These are phyloP conservation scores for Dendrostoma leiphaemia DNA, from an alignment of 2,329 filamentous ascomycete genomes.

Conservation along the genomic window DNA sequence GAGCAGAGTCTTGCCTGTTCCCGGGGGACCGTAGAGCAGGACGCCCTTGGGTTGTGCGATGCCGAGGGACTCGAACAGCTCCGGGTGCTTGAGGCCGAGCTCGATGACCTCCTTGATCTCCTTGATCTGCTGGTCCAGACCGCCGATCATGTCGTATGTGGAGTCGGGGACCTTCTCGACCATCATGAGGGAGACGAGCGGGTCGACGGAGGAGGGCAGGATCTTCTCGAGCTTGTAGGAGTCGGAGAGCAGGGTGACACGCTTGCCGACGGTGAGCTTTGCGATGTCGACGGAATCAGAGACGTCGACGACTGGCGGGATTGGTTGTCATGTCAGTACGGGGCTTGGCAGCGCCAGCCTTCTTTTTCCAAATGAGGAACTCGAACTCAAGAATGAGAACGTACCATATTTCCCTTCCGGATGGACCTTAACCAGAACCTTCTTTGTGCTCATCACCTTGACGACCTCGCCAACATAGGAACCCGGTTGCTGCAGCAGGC, in stretches of 20 bases:
- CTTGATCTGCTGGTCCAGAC: slow-evolving; percentile 98
- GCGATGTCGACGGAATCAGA: slow-evolving; percentile 89
- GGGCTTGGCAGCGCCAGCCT: too few relatives aligned
- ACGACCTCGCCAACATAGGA: slow-evolving; percentile 99
- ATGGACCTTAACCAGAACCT: slow-evolving; percentile 98
- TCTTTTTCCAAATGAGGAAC: too few relatives aligned
- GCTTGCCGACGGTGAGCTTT: slow-evolving; percentile 96
- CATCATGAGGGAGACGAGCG: slow-evolving; percentile 99
- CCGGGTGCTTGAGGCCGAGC: slow-evolving; percentile 94
- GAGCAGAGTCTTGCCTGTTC: slow-evolving; percentile 94
- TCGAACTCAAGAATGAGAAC: slow-evolving; percentile 32
- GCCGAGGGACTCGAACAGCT: slow-evolving; percentile 97
- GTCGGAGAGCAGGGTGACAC: slow-evolving; percentile 93
- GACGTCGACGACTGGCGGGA: slow-evolving; percentile 81
- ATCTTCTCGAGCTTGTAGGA: slow-evolving; percentile 99
- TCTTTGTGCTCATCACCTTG: slow-evolving; percentile 99
- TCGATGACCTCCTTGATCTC: slow-evolving; percentile 99
- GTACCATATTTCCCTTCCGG: slow-evolving; percentile 99
- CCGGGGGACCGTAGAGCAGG: slow-evolving; percentile 90
- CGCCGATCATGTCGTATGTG: slow-evolving; percentile 99
- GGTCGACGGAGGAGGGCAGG: slow-evolving; percentile 95
- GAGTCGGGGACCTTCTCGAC: slow-evolving; percentile 99
- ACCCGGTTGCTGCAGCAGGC: slow-evolving; percentile 91
- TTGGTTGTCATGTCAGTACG: slow-evolving; percentile 23
- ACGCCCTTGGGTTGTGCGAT: slow-evolving; percentile 99